Conservation (phyloP, 495 filamentous ascomycete species). For the Penicillium antarcticum region DNA sequence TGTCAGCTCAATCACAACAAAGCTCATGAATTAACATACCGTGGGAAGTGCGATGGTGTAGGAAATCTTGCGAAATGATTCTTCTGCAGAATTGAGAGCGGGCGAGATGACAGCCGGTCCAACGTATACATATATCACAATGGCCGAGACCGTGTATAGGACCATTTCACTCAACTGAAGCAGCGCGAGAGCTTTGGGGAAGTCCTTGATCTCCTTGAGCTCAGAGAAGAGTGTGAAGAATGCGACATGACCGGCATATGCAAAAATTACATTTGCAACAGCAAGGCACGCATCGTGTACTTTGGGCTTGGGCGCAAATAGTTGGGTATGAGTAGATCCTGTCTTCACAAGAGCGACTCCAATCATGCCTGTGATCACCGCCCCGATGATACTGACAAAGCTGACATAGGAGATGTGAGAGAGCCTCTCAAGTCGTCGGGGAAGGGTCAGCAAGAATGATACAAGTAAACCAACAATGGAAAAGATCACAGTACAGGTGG, state of each 20-base stretch:
- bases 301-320: slow-evolving; percentile 18
- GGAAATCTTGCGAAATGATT: slow-evolving; percentile 58
- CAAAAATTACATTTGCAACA: slow-evolving; percentile 27
- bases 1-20: slow-evolving; percentile 56
- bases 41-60: slow-evolving; percentile 66
- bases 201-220: slow-evolving; percentile 60
- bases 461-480: slow-evolving; percentile 56
- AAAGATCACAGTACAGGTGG: slow-evolving; percentile 61
- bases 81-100: slow-evolving; percentile 59
- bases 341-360: slow-evolving; percentile 40
- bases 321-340: slow-evolving; percentile 43
- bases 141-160: slow-evolving; percentile 63
- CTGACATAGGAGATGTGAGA: slow-evolving; percentile 56
- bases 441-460: slow-evolving; percentile 57
- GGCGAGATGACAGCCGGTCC: slow-evolving; percentile 62
- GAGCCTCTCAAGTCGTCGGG: slow-evolving; percentile 54
- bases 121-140: slow-evolving; percentile 65
- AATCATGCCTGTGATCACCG: slow-evolving; percentile 65
- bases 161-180: slow-evolving; percentile 59
- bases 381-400: slow-evolving; percentile 59
- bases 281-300: slow-evolving; percentile 44
- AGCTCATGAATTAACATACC: slow-evolving; percentile 53
- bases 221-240: slow-evolving; percentile 71
- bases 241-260: slow-evolving; percentile 58
- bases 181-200: slow-evolving; percentile 55